A percentile compares a stretch with the other conserved stretches of the same genome.
Evolutionary conservation across 2,329 filamentous ascomycete species (phyloP).

Genomic region (Pseudogymnoascus sp.): DNA sequence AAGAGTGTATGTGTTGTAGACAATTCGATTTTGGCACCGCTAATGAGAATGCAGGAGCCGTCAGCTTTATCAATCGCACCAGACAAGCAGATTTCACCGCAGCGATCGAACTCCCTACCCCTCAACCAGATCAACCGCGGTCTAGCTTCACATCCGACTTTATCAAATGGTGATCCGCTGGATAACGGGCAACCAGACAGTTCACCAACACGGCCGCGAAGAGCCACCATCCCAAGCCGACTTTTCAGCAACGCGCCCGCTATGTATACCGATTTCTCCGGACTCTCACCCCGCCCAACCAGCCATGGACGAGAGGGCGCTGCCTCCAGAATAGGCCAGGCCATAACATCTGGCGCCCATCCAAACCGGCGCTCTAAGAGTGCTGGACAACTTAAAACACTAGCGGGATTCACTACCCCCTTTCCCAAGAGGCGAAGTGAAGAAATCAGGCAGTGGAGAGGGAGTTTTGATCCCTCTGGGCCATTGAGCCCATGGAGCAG

Average conservation of each 20-base stretch:
- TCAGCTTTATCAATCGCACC: constrained; percentile 29
- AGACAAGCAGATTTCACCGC: constrained; percentile 33
- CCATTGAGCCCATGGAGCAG: constrained; percentile 26
- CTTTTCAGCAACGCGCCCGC: constrained; percentile 22
- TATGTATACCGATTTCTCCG: constrained; percentile 37
- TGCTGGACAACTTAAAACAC: constrained; percentile 42
- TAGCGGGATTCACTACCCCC: not conserved
- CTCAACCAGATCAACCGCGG: constrained; percentile 54
- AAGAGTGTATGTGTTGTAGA: constrained; percentile 39
- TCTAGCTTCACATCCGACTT: constrained; percentile 53
- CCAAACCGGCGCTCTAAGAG: constrained; percentile 50
- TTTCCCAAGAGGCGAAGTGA: constrained; percentile 46
- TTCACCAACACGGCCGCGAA: constrained; percentile 29
- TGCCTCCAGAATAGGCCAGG: constrained; percentile 44
- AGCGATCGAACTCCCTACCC: constrained; percentile 51
- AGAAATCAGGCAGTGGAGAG: constrained; percentile 57
- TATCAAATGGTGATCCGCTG: constrained; percentile 45
- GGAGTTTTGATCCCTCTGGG: constrained; percentile 47
- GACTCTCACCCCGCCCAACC: constrained; percentile 54
- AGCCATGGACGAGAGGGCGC: constrained; percentile 44
- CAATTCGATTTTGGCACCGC: constrained; percentile 11
- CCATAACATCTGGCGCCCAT: constrained; percentile 48
- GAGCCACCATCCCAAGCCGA: constrained; percentile 36
- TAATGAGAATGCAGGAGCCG: constrained; percentile 30
- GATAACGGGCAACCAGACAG: constrained; percentile 33